A percentile compares a stretch with the other conserved stretches of the same genome.
Evolutionary conservation across 352 stramenopile species (phyloP).

Genomic region (Phytophthora sp.): DNA sequence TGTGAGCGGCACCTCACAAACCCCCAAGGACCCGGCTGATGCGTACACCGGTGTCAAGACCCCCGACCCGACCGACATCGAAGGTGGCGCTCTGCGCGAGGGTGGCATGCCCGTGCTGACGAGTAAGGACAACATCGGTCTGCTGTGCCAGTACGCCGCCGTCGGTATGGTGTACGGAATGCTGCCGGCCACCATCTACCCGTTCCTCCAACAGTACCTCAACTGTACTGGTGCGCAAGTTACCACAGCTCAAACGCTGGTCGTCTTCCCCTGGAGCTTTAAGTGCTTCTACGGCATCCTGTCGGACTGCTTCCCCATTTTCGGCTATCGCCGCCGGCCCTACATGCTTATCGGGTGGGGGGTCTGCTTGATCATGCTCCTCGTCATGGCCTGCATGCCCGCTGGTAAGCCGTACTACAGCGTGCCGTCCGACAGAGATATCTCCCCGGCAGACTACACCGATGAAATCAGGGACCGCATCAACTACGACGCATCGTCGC

Average conservation of each 20-base stretch:
- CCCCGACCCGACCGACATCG: slow-evolving; percentile 30
- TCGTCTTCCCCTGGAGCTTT: slow-evolving; percentile 39
- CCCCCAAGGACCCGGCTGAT: slow-evolving; percentile 25
- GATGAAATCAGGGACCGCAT: slow-evolving; percentile 34
- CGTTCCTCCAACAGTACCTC: slow-evolving; percentile 42
- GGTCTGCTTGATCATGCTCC: slow-evolving; percentile 49
- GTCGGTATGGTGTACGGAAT: slow-evolving; percentile 57
- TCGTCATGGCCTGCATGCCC: slow-evolving; percentile 52
- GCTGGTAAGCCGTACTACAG: slow-evolving; percentile 65
- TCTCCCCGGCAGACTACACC: slow-evolving; percentile 30
- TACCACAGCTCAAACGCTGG: slow-evolving; percentile 26
- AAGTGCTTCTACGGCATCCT: slow-evolving; percentile 38
- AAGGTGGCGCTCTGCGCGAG: slow-evolving; percentile 49
- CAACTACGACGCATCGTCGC: slow-evolving; percentile 40
- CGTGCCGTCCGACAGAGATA: slow-evolving; percentile 29
- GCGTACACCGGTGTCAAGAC: slow-evolving; percentile 33
- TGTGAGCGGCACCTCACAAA: slow-evolving; percentile 29
- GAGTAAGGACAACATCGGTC: slow-evolving; percentile 45
- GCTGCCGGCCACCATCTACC: slow-evolving; percentile 43
- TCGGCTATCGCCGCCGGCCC: slow-evolving; percentile 57
- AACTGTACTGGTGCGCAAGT: slow-evolving; percentile 31
- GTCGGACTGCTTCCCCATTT: slow-evolving; percentile 32
- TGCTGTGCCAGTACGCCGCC: slow-evolving; percentile 55
- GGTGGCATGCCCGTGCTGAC: slow-evolving; percentile 42
- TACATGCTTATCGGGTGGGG: slow-evolving; percentile 67